These are phyloP conservation scores for Brassica cretica DNA, from an alignment of 345 rosid species.

Conservation along the genomic window DNA sequence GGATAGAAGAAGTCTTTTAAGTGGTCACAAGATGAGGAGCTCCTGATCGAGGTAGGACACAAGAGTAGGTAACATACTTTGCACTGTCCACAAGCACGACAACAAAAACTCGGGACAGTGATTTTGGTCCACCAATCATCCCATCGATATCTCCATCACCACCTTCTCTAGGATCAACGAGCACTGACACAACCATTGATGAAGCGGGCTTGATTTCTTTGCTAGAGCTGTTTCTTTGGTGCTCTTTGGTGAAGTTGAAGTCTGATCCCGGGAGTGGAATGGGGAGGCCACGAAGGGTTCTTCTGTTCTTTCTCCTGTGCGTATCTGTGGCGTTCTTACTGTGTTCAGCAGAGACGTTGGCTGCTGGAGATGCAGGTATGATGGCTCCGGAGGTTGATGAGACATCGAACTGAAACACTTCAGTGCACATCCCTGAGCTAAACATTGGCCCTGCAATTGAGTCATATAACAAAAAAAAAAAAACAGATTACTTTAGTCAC, in stretches of 20 bases:
- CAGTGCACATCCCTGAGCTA: constrained; percentile 94
- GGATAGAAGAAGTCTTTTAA: constrained; percentile 39
- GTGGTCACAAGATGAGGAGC: constrained; percentile 74
- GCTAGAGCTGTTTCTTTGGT: too few relatives aligned
- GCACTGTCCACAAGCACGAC: constrained; percentile 89
- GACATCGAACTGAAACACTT: constrained; percentile 89
- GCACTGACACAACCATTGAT: constrained; percentile 89
- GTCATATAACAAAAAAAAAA: not conserved
- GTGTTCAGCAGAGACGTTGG: constrained; percentile 52
- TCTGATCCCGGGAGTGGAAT: constrained; percentile 54
- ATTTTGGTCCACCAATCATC: constrained; percentile 62
- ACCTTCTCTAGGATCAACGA: constrained; percentile 90
- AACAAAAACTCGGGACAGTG: constrained; percentile 84
- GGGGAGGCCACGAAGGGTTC: constrained; percentile 65
- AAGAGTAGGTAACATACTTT: constrained; percentile 94
- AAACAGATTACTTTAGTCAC: not conserved
- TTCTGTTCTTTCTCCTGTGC: constrained; percentile 59
- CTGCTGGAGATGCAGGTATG: constrained; percentile 67
- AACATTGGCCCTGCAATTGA: constrained; percentile 72
- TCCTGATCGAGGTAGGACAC: constrained; percentile 70
- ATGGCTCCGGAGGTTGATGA: constrained; percentile 72
- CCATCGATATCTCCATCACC: constrained; percentile 80
- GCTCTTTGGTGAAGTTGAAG: constrained; percentile 33
- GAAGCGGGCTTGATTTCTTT: constrained; percentile 34
- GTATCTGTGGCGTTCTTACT: constrained; percentile 46